These are phyloP conservation scores for Filobasidium uniguttulatum DNA, from an alignment of 1,284 basidiomycete species.

Conservation along the genomic window DNA sequence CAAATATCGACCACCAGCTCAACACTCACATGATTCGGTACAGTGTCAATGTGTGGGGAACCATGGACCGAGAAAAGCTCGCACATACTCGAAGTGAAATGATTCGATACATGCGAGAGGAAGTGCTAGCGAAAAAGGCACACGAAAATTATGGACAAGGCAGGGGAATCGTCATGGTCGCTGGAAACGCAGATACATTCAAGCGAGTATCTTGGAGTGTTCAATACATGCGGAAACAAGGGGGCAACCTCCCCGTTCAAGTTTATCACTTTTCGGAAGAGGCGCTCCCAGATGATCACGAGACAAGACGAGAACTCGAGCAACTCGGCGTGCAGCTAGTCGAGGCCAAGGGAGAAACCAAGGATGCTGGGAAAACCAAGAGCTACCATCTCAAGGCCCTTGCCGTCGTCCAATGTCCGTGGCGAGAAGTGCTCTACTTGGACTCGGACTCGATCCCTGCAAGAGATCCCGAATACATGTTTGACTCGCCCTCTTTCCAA, in stretches of 20 bases:
- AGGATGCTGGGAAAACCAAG: constrained; percentile 31
- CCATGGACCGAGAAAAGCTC: constrained; percentile 28
- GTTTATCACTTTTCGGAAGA: constrained; percentile 34
- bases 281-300: constrained; percentile 27
- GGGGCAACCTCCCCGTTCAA: constrained; percentile 34
- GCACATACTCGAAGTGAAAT: constrained; percentile 29
- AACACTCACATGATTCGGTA: constrained; percentile 35
- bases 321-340: constrained; percentile 34
- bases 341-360: constrained; percentile 28
- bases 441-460: constrained; percentile 39
- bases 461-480: constrained; percentile 37
- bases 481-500: constrained; percentile 35
- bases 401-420: constrained; percentile 38
- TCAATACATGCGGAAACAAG: constrained; percentile 32
- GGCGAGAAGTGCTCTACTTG: constrained; percentile 40
- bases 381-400: constrained; percentile 41
- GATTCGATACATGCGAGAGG: constrained; percentile 28
- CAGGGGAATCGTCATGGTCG: constrained; percentile 36
- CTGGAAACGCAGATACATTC: constrained; percentile 42
- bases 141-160: constrained; percentile 24
- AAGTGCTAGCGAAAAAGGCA: constrained; percentile 17
- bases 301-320: constrained; percentile 27
- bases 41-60: constrained; percentile 30
- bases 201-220: constrained; percentile 36
- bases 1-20: constrained; percentile 26